phyloP scores from a whole-genome alignment of 2,329 filamentous ascomycete species.

The Fonsecaea monophora region DNA sequence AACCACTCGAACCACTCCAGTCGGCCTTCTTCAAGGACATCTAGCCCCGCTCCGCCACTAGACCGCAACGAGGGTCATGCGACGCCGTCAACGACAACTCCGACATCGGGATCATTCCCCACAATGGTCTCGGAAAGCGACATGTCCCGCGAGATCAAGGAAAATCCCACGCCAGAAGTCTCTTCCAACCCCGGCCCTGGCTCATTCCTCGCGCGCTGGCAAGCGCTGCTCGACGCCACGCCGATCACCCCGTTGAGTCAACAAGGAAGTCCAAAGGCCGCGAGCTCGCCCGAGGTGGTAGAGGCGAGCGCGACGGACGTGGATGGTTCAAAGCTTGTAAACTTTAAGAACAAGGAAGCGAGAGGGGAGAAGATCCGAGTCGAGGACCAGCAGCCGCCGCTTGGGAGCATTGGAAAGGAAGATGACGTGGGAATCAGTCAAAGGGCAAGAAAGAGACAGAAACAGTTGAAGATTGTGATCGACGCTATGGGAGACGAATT shows the following conservation, averaged over 20 bases:
- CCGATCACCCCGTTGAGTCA: constrained; percentile 67
- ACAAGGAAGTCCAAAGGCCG: constrained; percentile 60
- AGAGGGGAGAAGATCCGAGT: constrained; percentile 44
- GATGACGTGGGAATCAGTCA: constrained; percentile 34
- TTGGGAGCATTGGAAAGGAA: not conserved
- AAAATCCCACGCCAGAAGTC: constrained; percentile 27
- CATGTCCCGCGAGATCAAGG: constrained; percentile 8
- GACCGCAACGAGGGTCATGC: constrained; percentile 13
- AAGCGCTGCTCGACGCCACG: constrained; percentile 72
- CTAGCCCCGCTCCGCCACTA: constrained; percentile 25
- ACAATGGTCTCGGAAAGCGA: constrained; percentile 8
- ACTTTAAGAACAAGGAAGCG: constrained; percentile 46
- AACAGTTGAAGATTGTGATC: constrained; percentile 52
- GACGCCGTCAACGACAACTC: constrained; percentile 4
- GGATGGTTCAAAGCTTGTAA: constrained; percentile 48
- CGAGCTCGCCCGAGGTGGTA: constrained; percentile 55
- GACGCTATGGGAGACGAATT: constrained; percentile 52
- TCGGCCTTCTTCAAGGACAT: constrained; percentile 19
- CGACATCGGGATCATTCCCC: constrained; percentile 11
- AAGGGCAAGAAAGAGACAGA: constrained; percentile 29
- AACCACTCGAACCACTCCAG: constrained; percentile 25
- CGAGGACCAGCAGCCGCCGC: constrained; percentile 13
- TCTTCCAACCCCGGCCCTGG: constrained; percentile 67
- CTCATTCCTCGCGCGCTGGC: constrained; percentile 75
- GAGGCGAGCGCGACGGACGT: constrained; percentile 39